Percentiles rank a stretch among this genome's conserved stretches.
phyloP scores from a whole-genome alignment of 768 basidiomycete genomes.

The Cantharellus anzutake region DNA sequence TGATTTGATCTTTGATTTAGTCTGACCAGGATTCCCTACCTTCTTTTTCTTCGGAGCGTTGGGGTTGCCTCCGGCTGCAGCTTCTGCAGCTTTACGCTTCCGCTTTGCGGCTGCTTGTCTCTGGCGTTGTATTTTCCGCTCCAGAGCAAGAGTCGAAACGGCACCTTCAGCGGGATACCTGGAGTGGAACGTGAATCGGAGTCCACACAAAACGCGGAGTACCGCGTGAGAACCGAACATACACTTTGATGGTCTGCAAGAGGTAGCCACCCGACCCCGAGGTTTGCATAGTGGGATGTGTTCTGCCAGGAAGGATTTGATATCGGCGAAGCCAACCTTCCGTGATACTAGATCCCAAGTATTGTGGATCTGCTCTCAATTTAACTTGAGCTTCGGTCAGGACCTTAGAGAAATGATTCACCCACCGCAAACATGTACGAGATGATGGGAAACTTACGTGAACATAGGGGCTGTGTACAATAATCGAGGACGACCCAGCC shows the following conservation, averaged over 20 bases:
- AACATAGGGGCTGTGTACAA: constrained; percentile 66
- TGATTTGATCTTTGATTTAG: too few relatives aligned
- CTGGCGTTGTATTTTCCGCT: neutral
- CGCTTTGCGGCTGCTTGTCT: neutral
- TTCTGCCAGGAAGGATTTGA: constrained; percentile 90
- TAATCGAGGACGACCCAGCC: constrained; percentile 68
- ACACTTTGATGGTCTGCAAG: constrained; percentile 78
- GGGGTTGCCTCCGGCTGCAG: too few relatives aligned
- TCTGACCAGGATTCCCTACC: too few relatives aligned
- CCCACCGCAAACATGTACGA: neutral
- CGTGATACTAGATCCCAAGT: constrained; percentile 59
- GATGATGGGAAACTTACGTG: constrained; percentile 30
- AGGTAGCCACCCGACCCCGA: constrained; percentile 81
- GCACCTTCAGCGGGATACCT: neutral
- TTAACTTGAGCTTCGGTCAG: constrained; percentile 60
- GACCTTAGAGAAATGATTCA: constrained; percentile 25
- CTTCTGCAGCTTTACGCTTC: too few relatives aligned
- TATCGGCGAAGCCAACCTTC: constrained; percentile 82
- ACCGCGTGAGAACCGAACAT: neutral
- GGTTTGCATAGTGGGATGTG: constrained; percentile 86
- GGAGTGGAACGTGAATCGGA: neutral
- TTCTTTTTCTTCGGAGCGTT: too few relatives aligned
- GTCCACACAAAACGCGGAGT: neutral
- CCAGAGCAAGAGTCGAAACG: neutral
- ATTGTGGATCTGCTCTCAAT: constrained; percentile 44